Evolutionary conservation across 331 rosid species (phyloP).

Genomic region (Cydonia oblonga): DNA sequence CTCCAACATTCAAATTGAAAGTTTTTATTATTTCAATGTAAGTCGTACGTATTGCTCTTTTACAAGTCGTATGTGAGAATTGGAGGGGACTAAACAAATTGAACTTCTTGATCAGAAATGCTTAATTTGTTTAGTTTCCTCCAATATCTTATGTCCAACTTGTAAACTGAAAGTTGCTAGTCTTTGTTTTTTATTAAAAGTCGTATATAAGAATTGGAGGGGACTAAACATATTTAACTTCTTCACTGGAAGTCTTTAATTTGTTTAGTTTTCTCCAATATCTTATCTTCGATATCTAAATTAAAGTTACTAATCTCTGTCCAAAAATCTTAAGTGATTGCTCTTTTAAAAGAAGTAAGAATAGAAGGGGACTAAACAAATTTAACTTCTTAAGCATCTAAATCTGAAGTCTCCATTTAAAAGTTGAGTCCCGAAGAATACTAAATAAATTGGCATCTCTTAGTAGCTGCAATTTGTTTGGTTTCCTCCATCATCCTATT

Average conservation of each 20-base stretch:
- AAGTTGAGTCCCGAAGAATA: not conserved
- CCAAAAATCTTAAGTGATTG: not conserved
- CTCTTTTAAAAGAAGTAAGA: not conserved
- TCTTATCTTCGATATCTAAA: not conserved
- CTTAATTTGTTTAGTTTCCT: not conserved
- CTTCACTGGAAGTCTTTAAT: not conserved
- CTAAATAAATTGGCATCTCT: not conserved
- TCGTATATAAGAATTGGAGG: not conserved
- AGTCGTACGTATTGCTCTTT: not conserved
- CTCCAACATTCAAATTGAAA: accelerated
- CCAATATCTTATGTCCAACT: not conserved
- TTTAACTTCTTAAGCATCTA: not conserved
- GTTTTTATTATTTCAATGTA: not conserved
- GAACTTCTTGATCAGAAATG: no score
- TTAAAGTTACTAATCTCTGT: not conserved
- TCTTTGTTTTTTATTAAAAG: not conserved
- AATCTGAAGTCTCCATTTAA: not conserved
- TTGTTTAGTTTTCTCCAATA: not conserved
- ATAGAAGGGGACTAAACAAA: not conserved
- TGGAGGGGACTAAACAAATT: not conserved
- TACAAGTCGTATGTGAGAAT: not conserved
- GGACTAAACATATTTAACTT: not conserved
- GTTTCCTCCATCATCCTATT: not conserved
- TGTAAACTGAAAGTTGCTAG: no score
- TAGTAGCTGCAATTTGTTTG: not conserved